Conservation (phyloP, 495 filamentous ascomycete genomes). For the Daldinia grandis region DNA sequence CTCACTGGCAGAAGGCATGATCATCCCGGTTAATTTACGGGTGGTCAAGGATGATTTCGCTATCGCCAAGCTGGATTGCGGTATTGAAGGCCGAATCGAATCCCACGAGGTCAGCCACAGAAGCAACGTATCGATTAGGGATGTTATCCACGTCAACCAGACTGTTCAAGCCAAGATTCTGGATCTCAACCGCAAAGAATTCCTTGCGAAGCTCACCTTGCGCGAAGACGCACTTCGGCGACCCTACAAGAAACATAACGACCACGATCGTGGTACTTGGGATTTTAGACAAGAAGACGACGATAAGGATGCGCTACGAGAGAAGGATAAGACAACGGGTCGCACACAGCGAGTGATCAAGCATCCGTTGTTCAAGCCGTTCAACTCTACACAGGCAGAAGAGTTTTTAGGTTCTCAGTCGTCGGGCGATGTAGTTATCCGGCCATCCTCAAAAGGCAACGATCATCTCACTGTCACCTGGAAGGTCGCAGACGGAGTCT, state of each 20-base stretch:
- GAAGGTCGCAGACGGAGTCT: conserved; percentile 95
- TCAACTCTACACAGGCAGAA: conserved; percentile 92
- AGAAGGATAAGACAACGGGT: conserved; percentile 81
- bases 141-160: conserved; percentile 75
- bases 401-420: conserved; percentile 87
- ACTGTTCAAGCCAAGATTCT: conserved; percentile 87
- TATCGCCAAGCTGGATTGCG: conserved; percentile 91
- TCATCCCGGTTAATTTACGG: conserved; percentile 86
- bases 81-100: conserved; percentile 86
- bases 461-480: conserved; percentile 97
- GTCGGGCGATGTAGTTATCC: conserved; percentile 90
- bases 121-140: conserved; percentile 54
- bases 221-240: conserved; percentile 79
- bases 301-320: conserved; percentile 77
- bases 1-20: conserved; percentile 84
- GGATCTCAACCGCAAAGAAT: conserved; percentile 81
- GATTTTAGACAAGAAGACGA: conserved; percentile 79
- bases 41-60: conserved; percentile 90
- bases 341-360: conserved; percentile 94
- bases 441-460: conserved; percentile 89
- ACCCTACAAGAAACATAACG: conserved; percentile 69
- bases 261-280: conserved; percentile 83
- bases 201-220: conserved; percentile 82
- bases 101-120: conserved; percentile 75
- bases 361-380: conserved; percentile 91